Conservation (phyloP, 164 flowering plant species). For the Houttuynia cordata region DNA sequence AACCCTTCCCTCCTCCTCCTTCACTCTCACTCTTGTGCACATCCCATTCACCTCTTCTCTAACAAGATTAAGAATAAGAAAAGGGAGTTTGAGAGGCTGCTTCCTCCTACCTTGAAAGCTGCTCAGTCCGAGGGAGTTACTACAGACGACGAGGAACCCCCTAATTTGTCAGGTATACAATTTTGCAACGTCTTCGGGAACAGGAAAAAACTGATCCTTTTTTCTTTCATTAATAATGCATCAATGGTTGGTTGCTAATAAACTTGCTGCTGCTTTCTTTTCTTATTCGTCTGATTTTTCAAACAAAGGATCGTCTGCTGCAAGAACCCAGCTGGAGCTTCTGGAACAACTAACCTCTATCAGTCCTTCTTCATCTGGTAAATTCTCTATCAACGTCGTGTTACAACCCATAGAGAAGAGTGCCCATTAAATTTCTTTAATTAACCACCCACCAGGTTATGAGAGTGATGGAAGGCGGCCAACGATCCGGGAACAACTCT, state of each 20-base stretch:
- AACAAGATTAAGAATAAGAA: too few species aligned
- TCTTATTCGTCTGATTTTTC: background rate
- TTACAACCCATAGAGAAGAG: too few species aligned
- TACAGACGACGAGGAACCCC: conserved; percentile 2
- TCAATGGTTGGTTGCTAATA: too few species aligned
- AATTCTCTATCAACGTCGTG: conserved; percentile 16
- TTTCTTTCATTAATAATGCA: too few species aligned
- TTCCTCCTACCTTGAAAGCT: conserved; percentile 5
- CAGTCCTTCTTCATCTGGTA: conserved; percentile 29
- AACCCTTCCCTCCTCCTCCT: too few species aligned
- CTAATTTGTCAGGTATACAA: background rate
- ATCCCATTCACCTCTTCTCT: too few species aligned
- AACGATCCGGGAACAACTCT: conserved; percentile 67
- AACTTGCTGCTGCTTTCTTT: too few species aligned
- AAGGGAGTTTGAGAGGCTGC: background rate
- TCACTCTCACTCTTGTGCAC: too few species aligned
- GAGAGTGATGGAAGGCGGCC: conserved; percentile 42
- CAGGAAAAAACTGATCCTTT: too few species aligned
- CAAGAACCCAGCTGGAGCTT: conserved; percentile 65
- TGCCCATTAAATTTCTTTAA: background rate
- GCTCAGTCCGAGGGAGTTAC: conserved; percentile 9
- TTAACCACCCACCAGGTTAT: conserved; percentile 54
- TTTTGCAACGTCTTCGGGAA: too few species aligned
- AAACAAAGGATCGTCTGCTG: conserved; percentile 36
- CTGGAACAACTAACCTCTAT: conserved; percentile 67